A percentile compares a stretch with the other conserved stretches of the same genome.
Conservation (phyloP, 176 grass and related monocot genomes). For the Areca catechu region DNA sequence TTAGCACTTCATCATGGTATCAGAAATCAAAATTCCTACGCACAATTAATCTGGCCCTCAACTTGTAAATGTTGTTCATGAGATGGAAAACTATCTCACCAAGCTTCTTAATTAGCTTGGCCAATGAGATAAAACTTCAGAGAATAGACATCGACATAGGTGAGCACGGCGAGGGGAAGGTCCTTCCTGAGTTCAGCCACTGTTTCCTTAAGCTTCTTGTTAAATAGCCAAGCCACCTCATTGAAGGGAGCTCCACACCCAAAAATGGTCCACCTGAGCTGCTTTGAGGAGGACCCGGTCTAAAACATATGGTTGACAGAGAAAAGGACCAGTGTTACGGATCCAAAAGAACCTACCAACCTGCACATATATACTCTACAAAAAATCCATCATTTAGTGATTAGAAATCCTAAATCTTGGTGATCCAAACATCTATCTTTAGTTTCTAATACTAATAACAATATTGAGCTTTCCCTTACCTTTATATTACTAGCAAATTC, state of each 20-base stretch:
- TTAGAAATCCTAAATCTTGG: too few relatives aligned
- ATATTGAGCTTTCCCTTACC: constrained; percentile 14
- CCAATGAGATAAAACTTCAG: constrained; percentile 65
- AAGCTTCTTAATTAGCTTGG: constrained; percentile 43
- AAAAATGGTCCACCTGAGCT: constrained; percentile 19
- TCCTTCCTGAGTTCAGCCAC: constrained; percentile 45
- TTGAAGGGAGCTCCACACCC: constrained; percentile 76
- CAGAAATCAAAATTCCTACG: background rate
- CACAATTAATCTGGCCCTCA: too few relatives aligned
- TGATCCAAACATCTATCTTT: too few relatives aligned
- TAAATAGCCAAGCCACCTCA: constrained; percentile 63
- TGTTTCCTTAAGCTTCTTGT: constrained; percentile 56
- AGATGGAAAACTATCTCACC: constrained; percentile 26
- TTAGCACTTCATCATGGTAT: background rate
- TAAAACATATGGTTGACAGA: constrained; percentile 74
- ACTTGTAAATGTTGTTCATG: background rate
- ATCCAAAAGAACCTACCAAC: constrained; percentile 97
- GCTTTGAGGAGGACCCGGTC: constrained; percentile 28
- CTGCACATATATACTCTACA: constrained; percentile 38
- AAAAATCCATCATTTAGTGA: background rate
- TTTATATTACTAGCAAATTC: constrained; percentile 49
- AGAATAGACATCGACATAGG: constrained; percentile 74
- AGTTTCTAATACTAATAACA: too few relatives aligned
- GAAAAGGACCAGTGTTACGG: constrained; percentile 85
- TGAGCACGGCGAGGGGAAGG: constrained; percentile 37